A percentile compares a stretch with the other conserved stretches of the same genome.
Conservation (phyloP, 2,329 filamentous ascomycete species). For the Fusarium xyrophilum region DNA sequence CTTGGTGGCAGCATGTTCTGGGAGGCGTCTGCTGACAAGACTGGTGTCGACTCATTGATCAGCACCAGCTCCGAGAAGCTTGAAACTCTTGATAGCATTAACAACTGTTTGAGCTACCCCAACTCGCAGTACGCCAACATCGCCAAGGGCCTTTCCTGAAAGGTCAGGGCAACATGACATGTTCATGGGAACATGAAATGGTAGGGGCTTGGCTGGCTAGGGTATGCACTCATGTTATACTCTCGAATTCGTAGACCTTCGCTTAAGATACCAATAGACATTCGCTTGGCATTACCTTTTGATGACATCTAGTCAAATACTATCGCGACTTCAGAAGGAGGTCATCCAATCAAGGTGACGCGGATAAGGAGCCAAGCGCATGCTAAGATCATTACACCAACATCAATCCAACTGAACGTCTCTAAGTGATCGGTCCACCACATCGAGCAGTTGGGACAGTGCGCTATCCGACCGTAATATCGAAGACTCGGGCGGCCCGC, state of each 20-base stretch:
- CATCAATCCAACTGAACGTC: neutral
- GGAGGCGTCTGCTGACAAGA: slow-evolving; percentile 75
- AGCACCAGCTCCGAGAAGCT: slow-evolving; percentile 52
- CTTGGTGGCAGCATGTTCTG: slow-evolving; percentile 86
- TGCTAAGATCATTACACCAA: rapidly evolving
- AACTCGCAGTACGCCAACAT: slow-evolving; percentile 62
- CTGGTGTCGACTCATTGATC: slow-evolving; percentile 65
- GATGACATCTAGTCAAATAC: neutral
- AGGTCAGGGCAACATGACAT: too few relatives aligned
- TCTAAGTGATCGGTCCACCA: rapidly evolving
- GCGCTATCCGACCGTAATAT: neutral
- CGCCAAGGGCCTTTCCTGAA: slow-evolving; percentile 17
- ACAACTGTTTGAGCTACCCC: slow-evolving; percentile 61
- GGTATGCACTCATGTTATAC: too few relatives aligned
- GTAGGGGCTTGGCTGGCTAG: too few relatives aligned
- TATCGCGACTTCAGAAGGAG: too few relatives aligned
- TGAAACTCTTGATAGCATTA: slow-evolving; percentile 50
- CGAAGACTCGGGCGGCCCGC: neutral
- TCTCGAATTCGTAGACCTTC: neutral
- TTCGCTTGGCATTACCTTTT: neutral
- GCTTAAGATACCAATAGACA: neutral
- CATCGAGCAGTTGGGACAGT: neutral
- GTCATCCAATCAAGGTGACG: too few relatives aligned
- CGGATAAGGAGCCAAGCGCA: neutral
- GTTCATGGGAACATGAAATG: too few relatives aligned